These are phyloP conservation scores for Lathyrus sativus DNA, from an alignment of 306 rosid species.

Conservation along the genomic window DNA sequence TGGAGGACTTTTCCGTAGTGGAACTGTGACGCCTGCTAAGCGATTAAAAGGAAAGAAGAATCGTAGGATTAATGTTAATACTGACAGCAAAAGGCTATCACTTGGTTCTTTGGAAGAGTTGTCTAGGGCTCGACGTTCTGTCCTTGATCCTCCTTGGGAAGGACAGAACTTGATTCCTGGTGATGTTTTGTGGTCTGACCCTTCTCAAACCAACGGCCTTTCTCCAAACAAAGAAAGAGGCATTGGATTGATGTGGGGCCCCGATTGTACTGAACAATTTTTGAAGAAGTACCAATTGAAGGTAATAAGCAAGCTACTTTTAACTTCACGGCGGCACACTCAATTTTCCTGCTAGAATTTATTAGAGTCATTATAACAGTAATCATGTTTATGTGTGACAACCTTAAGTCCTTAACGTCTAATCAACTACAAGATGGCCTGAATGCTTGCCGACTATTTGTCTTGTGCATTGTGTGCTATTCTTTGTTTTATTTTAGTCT, in stretches of 20 bases:
- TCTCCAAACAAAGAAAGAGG: slow-evolving; percentile 85
- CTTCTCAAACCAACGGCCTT: slow-evolving; percentile 74
- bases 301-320: slow-evolving; percentile 44
- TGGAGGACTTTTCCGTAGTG: slow-evolving; percentile 86
- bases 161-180: slow-evolving; percentile 88
- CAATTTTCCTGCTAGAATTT: slow-evolving; percentile 17
- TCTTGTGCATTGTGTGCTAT: too few relatives aligned
- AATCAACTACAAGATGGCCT: too few relatives aligned
- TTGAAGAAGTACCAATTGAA: slow-evolving; percentile 65
- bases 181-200: slow-evolving; percentile 95
- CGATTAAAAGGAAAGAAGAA: slow-evolving; percentile 79
- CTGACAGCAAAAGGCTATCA: slow-evolving; percentile 49
- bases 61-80: slow-evolving; percentile 56
- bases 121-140: slow-evolving; percentile 71
- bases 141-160: slow-evolving; percentile 98
- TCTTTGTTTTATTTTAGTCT: too few relatives aligned
- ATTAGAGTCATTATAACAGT: too few relatives aligned
- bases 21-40: slow-evolving; percentile 56
- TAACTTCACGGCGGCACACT: neutral
- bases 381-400: too few relatives aligned
- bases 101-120: slow-evolving; percentile 82
- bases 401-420: too few relatives aligned
- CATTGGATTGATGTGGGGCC: slow-evolving; percentile 88
- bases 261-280: slow-evolving; percentile 89
- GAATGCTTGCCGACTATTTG: too few relatives aligned